Base-by-base conservation (phyloP, 140 eudicot species). In the Bidens hawaiensis region DNA sequence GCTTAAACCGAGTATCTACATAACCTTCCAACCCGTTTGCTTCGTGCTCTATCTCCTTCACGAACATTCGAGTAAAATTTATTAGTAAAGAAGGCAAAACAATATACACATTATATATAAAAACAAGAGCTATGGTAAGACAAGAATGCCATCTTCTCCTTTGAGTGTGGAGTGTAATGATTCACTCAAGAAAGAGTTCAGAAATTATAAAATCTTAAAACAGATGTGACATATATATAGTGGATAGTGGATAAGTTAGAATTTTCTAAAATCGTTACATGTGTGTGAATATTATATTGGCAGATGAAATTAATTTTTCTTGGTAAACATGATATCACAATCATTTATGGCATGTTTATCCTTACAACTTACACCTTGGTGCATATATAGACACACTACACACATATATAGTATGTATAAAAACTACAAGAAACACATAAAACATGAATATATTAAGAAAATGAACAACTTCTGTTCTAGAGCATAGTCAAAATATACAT, bases 11-110 rank as follows among this genome's bases (percentile, higher is more conserved):
- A 79, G 83, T 82, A 54, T 88, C 90, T 7, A 84, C 87, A 75
- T 88, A 88, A 11, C 85, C 96, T 33, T 84, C 83, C 96, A 94
- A 82, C 41, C 55, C 66, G 13, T 40, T 17, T 30, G 14, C n/a
- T 60, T 62, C 36, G 36, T 50, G 55, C 64, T 72, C 82, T 2
- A 65, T 64, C 60, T 84, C 94, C 87, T 87, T 75, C 74, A 75
- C 47, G 48, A 21, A 48, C 42, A 21, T 70, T 19, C 2, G 0
- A 23, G 31, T 51, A 16, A 50, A 50, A 23, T 4, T 13, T 4
- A 0, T 45, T 51, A 25, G 18, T 52, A 25, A 52, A 52, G 4
- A 19, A 27, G 0, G 18, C 5, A 62, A 60, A 50, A 49, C 18
- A n/a, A n/a, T n/a, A 19, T n/a, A n/a, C n/a, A n/a, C n/a, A n/a